Conservation (phyloP, 2,329 filamentous ascomycete genomes). For the Hirsutella minnesotensis region DNA sequence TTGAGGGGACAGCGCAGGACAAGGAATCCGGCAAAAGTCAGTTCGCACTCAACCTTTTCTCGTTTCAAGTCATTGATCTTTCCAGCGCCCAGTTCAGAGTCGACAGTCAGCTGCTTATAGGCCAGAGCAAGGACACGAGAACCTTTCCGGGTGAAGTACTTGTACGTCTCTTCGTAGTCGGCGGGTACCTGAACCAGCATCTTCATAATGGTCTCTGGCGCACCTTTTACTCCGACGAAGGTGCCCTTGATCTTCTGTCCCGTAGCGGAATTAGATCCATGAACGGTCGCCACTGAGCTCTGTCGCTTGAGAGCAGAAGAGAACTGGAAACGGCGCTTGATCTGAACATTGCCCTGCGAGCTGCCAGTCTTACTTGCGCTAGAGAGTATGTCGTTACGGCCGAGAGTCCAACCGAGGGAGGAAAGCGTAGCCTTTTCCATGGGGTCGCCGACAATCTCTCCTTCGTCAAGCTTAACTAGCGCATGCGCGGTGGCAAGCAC, state of each 20-base stretch:
- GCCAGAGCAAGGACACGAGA: conserved; percentile 87
- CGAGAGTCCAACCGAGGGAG: conserved; percentile 87
- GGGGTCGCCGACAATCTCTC: conserved; percentile 91
- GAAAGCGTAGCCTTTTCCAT: conserved; percentile 96
- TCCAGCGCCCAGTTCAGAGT: conserved; percentile 68
- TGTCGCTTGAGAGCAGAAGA: conserved; percentile 93
- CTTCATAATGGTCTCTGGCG: conserved; percentile 90
- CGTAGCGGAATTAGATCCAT: conserved; percentile 57
- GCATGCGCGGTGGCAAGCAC: conserved; percentile 93
- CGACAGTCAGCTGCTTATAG: conserved; percentile 79
- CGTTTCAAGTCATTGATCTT: conserved; percentile 91
- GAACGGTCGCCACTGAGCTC: conserved; percentile 80
- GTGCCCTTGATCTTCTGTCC: conserved; percentile 72
- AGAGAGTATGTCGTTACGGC: conserved; percentile 72
- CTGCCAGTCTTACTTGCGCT: conserved; percentile 35
- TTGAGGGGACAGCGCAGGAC: conserved; percentile 93
- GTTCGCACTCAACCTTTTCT: conserved; percentile 74
- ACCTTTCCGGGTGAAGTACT: conserved; percentile 92
- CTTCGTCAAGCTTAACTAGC: conserved; percentile 90
- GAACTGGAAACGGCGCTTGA: conserved; percentile 96
- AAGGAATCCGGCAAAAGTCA: conserved; percentile 89
- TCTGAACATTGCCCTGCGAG: conserved; percentile 63
- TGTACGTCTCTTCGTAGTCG: conserved; percentile 95
- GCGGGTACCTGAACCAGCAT: conserved; percentile 76
- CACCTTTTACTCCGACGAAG: conserved; percentile 92